Evolutionary conservation across 148 eudicot genomes (phyloP).

Genomic region (Agrostemma githago): DNA sequence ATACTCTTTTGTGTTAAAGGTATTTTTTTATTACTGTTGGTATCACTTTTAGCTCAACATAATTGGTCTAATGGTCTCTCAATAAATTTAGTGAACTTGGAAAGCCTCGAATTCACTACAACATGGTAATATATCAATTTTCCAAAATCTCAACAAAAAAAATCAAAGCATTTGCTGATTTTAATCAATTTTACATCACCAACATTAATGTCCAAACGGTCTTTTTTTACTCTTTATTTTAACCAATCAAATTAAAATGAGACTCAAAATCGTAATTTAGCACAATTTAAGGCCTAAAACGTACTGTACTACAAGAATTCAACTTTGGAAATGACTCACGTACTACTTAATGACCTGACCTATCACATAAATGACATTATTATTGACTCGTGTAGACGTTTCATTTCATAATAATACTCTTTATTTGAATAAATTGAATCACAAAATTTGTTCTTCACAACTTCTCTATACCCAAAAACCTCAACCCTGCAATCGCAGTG

Average conservation of each 20-base stretch:
- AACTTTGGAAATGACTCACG: neutral
- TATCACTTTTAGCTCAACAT: too few relatives aligned
- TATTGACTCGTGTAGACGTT: neutral
- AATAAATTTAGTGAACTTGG: too few relatives aligned
- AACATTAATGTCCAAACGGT: neutral
- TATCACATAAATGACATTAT: constrained; percentile 8
- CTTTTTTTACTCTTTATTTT: too few relatives aligned
- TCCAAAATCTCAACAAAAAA: too few relatives aligned
- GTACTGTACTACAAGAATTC: neutral
- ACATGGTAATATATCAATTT: too few relatives aligned
- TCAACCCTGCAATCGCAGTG: constrained; percentile 16
- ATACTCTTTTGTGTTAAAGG: too few relatives aligned
- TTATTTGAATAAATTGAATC: neutral
- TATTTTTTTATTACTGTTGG: too few relatives aligned
- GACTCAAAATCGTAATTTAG: constrained; percentile 4
- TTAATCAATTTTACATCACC: neutral
- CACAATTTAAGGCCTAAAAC: constrained; percentile 8
- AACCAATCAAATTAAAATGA: neutral
- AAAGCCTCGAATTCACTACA: too few relatives aligned
- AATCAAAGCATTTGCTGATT: too few relatives aligned
- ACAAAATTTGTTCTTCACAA: too few relatives aligned
- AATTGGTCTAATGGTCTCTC: too few relatives aligned
- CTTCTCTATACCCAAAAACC: too few relatives aligned
- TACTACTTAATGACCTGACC: neutral
- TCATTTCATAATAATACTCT: neutral